Conservation (phyloP, 2,329 filamentous ascomycete species). For the Coleophoma cylindrospora region DNA sequence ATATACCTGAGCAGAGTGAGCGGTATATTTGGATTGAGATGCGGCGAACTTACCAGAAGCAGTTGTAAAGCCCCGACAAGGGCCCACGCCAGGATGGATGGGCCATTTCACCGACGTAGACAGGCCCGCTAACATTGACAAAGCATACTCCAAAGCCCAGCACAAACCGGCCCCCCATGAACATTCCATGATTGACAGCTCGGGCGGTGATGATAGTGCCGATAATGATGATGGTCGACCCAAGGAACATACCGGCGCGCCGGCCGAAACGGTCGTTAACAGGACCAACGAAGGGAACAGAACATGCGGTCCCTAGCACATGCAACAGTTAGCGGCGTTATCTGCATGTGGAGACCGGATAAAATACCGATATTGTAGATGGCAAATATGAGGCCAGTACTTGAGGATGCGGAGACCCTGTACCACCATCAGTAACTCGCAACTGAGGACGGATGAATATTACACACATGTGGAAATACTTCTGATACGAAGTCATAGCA, state of each 20-base stretch:
- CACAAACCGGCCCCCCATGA: too few relatives aligned
- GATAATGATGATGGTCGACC: too few relatives aligned
- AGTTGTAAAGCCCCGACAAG: conserved; percentile 2
- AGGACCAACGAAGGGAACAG: too few relatives aligned
- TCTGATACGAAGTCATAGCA: conserved; percentile 48
- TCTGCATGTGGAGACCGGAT: conserved; percentile 26
- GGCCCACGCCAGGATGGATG: conserved; percentile 1
- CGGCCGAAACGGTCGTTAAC: too few relatives aligned
- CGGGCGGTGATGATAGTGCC: too few relatives aligned
- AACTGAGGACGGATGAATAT: not conserved
- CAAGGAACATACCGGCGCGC: too few relatives aligned
- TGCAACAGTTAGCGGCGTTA: too few relatives aligned
- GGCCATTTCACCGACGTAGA: conserved; percentile 2
- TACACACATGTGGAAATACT: conserved; percentile 43
- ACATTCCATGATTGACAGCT: too few relatives aligned
- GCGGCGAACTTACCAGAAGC: not conserved
- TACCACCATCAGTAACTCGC: conserved; percentile 20
- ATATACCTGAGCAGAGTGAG: not conserved
- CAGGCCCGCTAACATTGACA: not conserved
- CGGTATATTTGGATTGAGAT: not conserved
- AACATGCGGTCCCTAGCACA: too few relatives aligned
- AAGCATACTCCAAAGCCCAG: not conserved
- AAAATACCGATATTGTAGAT: conserved; percentile 59
- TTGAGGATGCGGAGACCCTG: conserved; percentile 28
- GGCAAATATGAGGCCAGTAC: conserved; percentile 48